Percentiles rank a stretch among this genome's conserved stretches.
Conservation (phyloP, 73 alveolate genomes). For the Blepharisma japonicum region DNA sequence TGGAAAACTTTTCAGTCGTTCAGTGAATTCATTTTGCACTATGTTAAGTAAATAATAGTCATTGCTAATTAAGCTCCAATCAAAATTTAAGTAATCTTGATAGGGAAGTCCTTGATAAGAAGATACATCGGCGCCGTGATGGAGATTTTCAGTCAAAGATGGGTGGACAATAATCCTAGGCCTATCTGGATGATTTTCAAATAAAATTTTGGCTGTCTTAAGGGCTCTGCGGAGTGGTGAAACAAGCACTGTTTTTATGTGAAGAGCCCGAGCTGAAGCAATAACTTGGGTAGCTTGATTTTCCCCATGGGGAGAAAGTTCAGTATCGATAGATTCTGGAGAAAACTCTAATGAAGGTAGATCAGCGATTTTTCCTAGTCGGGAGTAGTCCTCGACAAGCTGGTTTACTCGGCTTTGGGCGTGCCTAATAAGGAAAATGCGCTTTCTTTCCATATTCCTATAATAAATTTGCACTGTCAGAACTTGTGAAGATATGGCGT, state of each 20-base stretch:
- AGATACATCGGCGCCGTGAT: constrained; percentile 20
- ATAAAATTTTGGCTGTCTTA: constrained; percentile 1
- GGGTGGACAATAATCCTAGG: constrained; percentile 25
- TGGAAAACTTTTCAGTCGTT: neutral
- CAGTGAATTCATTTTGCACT: neutral
- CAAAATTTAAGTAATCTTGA: neutral
- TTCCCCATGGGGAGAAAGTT: constrained; percentile 20
- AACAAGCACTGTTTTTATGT: neutral
- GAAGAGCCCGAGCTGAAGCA: constrained; percentile 12
- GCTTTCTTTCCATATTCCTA: neutral
- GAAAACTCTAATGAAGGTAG: neutral
- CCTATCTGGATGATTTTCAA: constrained; percentile 22
- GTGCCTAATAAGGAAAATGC: neutral
- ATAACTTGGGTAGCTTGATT: constrained; percentile 13
- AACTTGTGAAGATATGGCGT: no score
- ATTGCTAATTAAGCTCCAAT: constrained; percentile 4
- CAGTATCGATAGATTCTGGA: constrained; percentile 5
- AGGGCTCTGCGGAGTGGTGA: constrained; percentile 25
- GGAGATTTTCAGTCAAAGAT: neutral
- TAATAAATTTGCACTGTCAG: no score
- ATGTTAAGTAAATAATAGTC: neutral
- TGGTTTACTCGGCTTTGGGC: constrained; percentile 17
- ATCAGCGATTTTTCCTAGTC: neutral
- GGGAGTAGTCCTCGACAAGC: neutral
- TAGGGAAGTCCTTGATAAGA: constrained; percentile 7